phyloP scores from a whole-genome alignment of 2,329 filamentous ascomycete genomes.

The Neofusicoccum umdonicola region DNA sequence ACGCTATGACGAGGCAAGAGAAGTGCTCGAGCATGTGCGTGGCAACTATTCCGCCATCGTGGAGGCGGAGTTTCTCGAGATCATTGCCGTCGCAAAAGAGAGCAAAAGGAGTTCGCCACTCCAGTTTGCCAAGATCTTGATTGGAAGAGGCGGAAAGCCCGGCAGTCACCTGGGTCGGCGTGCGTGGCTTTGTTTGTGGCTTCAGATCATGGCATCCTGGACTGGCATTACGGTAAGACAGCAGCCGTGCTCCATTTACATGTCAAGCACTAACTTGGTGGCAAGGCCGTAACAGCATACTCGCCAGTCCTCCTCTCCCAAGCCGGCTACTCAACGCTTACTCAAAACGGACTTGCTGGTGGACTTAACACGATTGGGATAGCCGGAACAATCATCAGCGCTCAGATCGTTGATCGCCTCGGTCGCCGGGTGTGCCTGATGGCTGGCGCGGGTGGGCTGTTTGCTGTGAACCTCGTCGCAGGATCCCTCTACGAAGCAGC shows the following conservation, averaged over 20 bases:
- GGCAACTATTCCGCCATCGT: conserved; percentile 30
- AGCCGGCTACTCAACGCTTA: conserved; percentile 40
- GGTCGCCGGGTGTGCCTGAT: conserved; percentile 46
- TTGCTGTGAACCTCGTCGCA: conserved; percentile 44
- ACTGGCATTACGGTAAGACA: conserved; percentile 39
- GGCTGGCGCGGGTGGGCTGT: conserved; percentile 38
- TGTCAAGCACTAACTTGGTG: neutral
- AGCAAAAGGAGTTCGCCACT: conserved; percentile 36
- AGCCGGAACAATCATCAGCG: conserved; percentile 51
- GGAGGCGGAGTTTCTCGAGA: conserved; percentile 34
- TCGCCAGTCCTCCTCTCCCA: conserved; percentile 33
- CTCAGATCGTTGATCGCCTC: conserved; percentile 51
- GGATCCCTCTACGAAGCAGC: conserved; percentile 20
- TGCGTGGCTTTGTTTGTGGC: conserved; percentile 45
- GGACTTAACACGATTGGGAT: conserved; percentile 54
- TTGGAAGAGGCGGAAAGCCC: conserved; percentile 31
- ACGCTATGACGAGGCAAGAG: conserved; percentile 31
- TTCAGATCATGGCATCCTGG: conserved; percentile 48
- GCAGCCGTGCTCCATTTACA: neutral
- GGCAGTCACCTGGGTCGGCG: conserved; percentile 37
- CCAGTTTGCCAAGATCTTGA: conserved; percentile 39
- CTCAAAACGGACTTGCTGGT: conserved; percentile 49
- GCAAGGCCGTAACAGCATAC: conserved; percentile 29
- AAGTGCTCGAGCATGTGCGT: conserved; percentile 28
- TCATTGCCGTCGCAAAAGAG: conserved; percentile 31